These are phyloP conservation scores for Pleurotus djamor DNA, from an alignment of 768 basidiomycete species.

Conservation along the genomic window DNA sequence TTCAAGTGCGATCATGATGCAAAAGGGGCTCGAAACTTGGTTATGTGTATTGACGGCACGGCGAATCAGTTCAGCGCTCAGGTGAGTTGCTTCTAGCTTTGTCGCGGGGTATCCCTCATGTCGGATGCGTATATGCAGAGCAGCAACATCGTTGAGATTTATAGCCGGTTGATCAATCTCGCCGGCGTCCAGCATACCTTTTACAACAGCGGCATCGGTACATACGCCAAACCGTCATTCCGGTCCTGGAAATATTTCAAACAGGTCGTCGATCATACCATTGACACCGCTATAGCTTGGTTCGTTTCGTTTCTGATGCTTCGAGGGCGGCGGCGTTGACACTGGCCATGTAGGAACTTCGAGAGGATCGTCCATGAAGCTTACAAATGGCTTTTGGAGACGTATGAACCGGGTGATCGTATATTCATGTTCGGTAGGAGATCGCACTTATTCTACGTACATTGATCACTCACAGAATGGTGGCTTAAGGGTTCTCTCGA, in stretches of 20 bases:
- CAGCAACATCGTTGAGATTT: conserved; percentile 24
- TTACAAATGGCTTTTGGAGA: conserved; percentile 39
- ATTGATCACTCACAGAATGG: neutral
- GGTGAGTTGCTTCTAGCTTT: conserved; percentile 5
- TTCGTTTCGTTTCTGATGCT: too few relatives aligned
- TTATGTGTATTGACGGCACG: conserved; percentile 24
- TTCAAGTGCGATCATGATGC: too few relatives aligned
- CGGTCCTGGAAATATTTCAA: too few relatives aligned
- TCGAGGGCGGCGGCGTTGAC: too few relatives aligned
- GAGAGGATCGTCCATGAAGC: conserved; percentile 29
- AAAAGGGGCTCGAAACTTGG: conserved; percentile 31
- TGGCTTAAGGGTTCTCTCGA: conserved; percentile 39
- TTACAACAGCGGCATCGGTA: too few relatives aligned
- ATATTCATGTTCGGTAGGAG: conserved; percentile 39
- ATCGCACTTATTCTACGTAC: neutral
- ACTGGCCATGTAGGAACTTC: conserved; percentile 23
- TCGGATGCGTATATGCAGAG: too few relatives aligned
- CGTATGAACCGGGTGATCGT: conserved; percentile 33
- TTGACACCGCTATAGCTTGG: conserved; percentile 28
- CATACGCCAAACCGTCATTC: too few relatives aligned
- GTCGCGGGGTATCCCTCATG: neutral
- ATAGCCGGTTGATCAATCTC: conserved; percentile 2
- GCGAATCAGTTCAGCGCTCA: conserved; percentile 21
- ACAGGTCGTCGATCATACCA: too few relatives aligned
- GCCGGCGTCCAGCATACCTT: too few relatives aligned